A percentile compares a stretch with the other conserved stretches of the same genome.
These are phyloP conservation scores for Ramularia endophylla DNA, from an alignment of 2,329 filamentous ascomycete species.

Conservation along the genomic window DNA sequence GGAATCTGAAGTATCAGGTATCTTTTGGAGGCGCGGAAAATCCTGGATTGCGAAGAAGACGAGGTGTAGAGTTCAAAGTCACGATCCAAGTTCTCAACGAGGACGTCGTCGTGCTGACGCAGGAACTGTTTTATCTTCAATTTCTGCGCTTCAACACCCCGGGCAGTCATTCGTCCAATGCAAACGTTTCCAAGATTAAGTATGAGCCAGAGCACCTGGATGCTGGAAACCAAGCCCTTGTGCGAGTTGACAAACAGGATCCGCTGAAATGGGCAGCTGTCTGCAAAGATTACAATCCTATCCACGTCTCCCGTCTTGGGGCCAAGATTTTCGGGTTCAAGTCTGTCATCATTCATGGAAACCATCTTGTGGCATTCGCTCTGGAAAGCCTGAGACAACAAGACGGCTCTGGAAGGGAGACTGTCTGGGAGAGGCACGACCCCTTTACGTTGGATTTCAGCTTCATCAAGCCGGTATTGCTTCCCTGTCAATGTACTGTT, in stretches of 20 bases:
- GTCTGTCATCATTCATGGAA: too few relatives aligned
- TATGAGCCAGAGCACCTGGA: slow-evolving; percentile 1
- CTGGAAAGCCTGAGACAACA: too few relatives aligned
- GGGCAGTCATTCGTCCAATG: too few relatives aligned
- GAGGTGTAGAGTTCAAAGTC: slow-evolving; percentile 16
- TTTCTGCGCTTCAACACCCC: too few relatives aligned
- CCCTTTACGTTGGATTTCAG: too few relatives aligned
- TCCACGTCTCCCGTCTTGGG: slow-evolving; percentile 12
- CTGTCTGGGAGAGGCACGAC: too few relatives aligned
- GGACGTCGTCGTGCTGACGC: slow-evolving; percentile 2
- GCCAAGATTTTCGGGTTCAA: slow-evolving; percentile 17
- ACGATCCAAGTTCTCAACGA: slow-evolving; percentile 7
- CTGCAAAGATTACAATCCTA: slow-evolving; percentile 19
- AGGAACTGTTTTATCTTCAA: slow-evolving; percentile 13
- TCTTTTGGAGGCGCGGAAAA: slow-evolving; percentile 9
- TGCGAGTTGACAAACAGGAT: slow-evolving; percentile 2
- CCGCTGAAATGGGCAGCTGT: slow-evolving; percentile 13
- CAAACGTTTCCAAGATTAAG: slow-evolving; percentile 6
- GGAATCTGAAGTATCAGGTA: slow-evolving; percentile 7
- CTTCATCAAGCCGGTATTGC: too few relatives aligned
- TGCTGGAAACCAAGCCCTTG: too few relatives aligned
- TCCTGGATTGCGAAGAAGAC: slow-evolving; percentile 10
- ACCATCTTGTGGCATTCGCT: too few relatives aligned
- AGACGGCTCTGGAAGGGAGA: too few relatives aligned
- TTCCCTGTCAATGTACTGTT: too few relatives aligned